Percentiles rank a stretch among this genome's conserved stretches.
Evolutionary conservation across 192 early-diverging fungal genomes (phyloP).

Genomic region (Linnemannia zychae): DNA sequence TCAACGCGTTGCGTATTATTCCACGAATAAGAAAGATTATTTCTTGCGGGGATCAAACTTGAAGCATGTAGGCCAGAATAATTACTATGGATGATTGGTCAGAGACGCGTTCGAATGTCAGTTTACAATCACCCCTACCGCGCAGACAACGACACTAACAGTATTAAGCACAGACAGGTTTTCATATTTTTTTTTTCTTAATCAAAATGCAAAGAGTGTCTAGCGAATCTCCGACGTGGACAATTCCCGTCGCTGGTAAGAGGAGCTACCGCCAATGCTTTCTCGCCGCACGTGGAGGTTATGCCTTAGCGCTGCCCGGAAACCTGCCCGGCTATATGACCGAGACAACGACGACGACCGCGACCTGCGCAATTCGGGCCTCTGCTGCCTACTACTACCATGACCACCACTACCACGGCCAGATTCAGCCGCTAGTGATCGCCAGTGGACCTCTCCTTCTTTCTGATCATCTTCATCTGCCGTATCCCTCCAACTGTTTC

Average conservation of each 20-base stretch:
- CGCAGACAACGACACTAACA: too few species aligned
- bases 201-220: neutral
- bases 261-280: neutral
- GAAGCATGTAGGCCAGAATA: too few species aligned
- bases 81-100: too few species aligned
- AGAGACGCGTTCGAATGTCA: too few species aligned
- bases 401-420: neutral
- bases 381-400: neutral
- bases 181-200: too few species aligned
- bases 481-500: neutral
- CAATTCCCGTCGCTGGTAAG: neutral
- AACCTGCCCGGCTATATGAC: constrained; percentile 11
- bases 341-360: constrained; percentile 31
- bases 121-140: neutral
- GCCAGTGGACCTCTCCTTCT: constrained; percentile 32
- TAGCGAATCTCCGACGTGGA: neutral
- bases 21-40: too few species aligned
- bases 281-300: constrained; percentile 4
- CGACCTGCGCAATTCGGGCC: constrained; percentile 9
- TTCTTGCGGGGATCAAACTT: too few species aligned
- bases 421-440: constrained; percentile 19
- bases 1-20: too few species aligned
- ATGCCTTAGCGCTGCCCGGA: constrained; percentile 9
- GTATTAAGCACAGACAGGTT: too few species aligned
- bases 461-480: constrained; percentile 1